Conservation (phyloP, 1,284 basidiomycete genomes). For the Schizopora paradoxa region DNA sequence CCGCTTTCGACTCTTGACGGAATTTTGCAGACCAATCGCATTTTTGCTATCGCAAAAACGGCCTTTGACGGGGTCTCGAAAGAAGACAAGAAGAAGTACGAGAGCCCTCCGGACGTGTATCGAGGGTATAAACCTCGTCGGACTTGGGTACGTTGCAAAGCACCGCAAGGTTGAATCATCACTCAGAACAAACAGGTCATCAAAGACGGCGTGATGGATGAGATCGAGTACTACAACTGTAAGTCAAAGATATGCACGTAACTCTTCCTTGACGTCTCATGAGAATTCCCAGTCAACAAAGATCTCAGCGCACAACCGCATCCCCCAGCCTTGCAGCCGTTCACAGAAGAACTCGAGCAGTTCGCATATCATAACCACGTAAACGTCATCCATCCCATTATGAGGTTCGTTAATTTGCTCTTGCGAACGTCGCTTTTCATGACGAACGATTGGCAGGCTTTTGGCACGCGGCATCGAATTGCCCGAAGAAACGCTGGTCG, state of each 20-base stretch:
- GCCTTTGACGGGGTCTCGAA: conserved; percentile 47
- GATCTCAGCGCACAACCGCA: conserved; percentile 27
- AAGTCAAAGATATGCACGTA: conserved; percentile 15
- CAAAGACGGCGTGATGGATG: conserved; percentile 51
- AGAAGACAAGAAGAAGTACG: conserved; percentile 53
- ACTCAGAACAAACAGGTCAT: conserved; percentile 37
- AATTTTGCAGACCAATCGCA: conserved; percentile 35
- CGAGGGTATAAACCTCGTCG: conserved; percentile 55
- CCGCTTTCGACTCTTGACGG: not conserved
- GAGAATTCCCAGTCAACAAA: conserved; percentile 23
- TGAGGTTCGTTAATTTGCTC: too few relatives aligned
- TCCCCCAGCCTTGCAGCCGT: conserved; percentile 31
- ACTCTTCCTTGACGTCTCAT: not conserved
- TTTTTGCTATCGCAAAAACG: conserved; percentile 59
- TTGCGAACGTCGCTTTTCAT: too few relatives aligned
- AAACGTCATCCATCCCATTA: conserved; percentile 25
- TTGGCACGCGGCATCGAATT: conserved; percentile 55
- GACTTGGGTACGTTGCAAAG: conserved; percentile 41
- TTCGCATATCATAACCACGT: conserved; percentile 30
- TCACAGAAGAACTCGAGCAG: conserved; percentile 37
- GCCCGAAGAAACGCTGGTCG: conserved; percentile 48
- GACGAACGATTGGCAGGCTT: too few relatives aligned
- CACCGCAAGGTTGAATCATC: not conserved
- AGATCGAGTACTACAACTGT: conserved; percentile 57
- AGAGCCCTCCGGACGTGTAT: conserved; percentile 45